Evolutionary conservation across 768 basidiomycete genomes (phyloP).

Genomic region (Mycena galericulata): DNA sequence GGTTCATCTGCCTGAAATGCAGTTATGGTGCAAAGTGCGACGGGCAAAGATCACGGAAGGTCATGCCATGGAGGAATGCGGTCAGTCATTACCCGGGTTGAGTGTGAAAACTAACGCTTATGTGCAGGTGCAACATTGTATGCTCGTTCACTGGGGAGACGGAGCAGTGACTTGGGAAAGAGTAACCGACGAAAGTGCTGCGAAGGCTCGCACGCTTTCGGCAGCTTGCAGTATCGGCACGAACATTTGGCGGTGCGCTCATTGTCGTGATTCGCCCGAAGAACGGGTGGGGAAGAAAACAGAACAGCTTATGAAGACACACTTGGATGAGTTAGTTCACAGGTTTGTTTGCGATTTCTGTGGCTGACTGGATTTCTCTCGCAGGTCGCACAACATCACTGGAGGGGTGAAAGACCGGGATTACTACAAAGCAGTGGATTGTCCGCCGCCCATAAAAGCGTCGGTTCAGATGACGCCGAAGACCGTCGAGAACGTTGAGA

Average conservation of each 20-base stretch:
- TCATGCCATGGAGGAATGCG: conserved; percentile 49
- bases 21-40: conserved; percentile 47
- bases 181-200: conserved; percentile 40
- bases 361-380: background rate
- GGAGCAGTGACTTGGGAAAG: conserved; percentile 42
- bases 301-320: conserved; percentile 22
- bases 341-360: background rate
- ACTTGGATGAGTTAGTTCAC: conserved; percentile 21
- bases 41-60: conserved; percentile 44
- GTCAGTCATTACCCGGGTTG: conserved; percentile 36
- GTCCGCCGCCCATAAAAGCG: background rate
- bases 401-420: conserved; percentile 8
- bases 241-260: conserved; percentile 44
- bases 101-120: background rate
- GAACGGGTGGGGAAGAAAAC: conserved; percentile 41
- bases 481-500: background rate
- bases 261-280: conserved; percentile 37
- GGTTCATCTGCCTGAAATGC: conserved; percentile 52
- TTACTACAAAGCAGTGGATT: conserved; percentile 18
- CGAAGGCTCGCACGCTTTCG: conserved; percentile 37
- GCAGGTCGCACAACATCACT: conserved; percentile 6
- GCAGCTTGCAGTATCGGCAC: conserved; percentile 1
- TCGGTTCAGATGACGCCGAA: conserved; percentile 27
- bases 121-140: conserved; percentile 46
- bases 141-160: conserved; percentile 47